Base-by-base conservation (phyloP, 805 yeast genomes). In the Blastobotrys americana region DNA sequence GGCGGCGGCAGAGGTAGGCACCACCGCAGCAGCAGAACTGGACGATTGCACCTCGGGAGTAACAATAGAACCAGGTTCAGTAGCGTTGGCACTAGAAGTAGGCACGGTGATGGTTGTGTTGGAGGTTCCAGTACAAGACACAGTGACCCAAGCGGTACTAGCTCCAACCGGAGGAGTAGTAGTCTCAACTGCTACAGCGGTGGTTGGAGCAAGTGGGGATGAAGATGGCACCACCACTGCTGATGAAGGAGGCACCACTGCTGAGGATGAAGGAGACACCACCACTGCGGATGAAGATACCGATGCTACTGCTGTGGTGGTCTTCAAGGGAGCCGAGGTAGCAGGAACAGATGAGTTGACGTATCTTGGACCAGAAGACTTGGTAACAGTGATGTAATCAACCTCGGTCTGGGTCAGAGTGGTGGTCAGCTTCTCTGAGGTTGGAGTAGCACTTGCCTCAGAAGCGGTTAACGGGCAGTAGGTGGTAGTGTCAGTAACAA, bases 371-470 rank as follows among this genome's bases (percentile, higher is more conserved):
- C 31, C 36, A 15, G 42, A 5, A 6, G 41, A 18, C 5, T 15
- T 16, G 21, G 43, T 20, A 34, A 17, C 25, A 41, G 33, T 15
- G 47, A 10, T 5, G 48, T 19, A 18, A 46, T 22, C 15, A 27
- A 38, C 18, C 45, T 45, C n/a, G 49, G 20, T 23, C 43, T 16
- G 13, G 47, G 39, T 21, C 27, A 41, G 28, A 16, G 47, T n/a
- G 8, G 48, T 19, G 23, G 48, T 22, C 15, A 27, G 34, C 21
- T 44, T 46, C n/a, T 47, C 19, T 10, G 39, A 45, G 5, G 42
- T 23, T 6, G 44, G 10, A 19, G 43, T 15, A 5, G 16, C 18
- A 31, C 31, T 21, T 5, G 37, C 33, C 25, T 13, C 19, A 5
- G 55, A 20, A 31, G 51, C n/a, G 19, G 36, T 17, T 18, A 28